Evolutionary conservation across 1,284 basidiomycete species (phyloP), one percentile per base, ranked within the genome.

Genomic region (Puccinia triticina): DNA sequence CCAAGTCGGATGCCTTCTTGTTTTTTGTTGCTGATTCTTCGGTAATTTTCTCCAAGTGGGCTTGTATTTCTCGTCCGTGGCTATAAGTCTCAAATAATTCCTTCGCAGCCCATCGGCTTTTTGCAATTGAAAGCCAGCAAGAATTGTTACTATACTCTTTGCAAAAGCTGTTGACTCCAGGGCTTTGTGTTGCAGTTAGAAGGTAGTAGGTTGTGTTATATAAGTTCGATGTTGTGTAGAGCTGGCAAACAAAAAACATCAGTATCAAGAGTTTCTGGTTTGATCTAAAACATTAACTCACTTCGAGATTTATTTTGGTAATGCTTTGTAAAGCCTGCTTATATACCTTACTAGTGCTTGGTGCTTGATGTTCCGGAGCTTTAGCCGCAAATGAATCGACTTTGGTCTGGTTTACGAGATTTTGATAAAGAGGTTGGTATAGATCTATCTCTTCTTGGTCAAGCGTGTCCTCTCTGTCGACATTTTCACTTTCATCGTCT

Each of bases 1-100:
- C n/a, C 21, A 59, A n/a, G 55, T 7, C 8, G 23, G 5, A 5
- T 7, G 8, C 43, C 43, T 46, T 14, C 14, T 14, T 46, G 43
- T 46, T 46, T 46, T 7, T 8, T 46, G 43, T 8, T 8, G 43
- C 43, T 46, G 43, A 14, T 14, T 14, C 43, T 46, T 14, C 43
- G 7, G 7, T 14, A 14, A 46, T 46, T 8, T 46, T 14, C 14
- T 46, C 43, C 43, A 46, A 46, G 43, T 14, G 7, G 43, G 43
- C 43, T 14, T 46, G 43, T 46, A 46, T 46, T 46, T 46, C 8
- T 46, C 55, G 21, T 48, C 40, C 37, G 5, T 69, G 37, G 21
- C 67, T 69, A 29, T 69, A 69, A n/a, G 46, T 40, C n/a, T 69
- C 67, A 46, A 69, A 69, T 46, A 18, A 46, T 26, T 69, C 67